Evolutionary conservation across 441 rosid species (phyloP), one percentile per base, ranked within the genome.

Genomic region (Mallotus repandus): DNA sequence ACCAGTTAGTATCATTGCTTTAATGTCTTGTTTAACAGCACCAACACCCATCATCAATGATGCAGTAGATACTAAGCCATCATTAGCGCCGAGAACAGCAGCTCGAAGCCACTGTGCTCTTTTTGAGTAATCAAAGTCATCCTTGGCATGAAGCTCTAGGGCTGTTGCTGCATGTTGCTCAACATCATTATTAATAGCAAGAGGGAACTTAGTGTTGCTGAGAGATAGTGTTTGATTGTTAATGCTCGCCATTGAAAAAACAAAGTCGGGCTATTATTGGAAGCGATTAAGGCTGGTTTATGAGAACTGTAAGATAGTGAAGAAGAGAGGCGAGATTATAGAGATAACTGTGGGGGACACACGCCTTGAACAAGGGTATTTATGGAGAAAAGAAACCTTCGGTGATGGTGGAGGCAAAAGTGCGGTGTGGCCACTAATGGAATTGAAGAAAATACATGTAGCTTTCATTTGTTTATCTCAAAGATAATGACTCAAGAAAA

Each of bases 31-130:
- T 69, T 87, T 93, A n/a, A 93, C 96, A 0, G 98, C 94, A 0
- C 97, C 98, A 0, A 93, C 86, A 3, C 98, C 98, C 94, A 93
- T 90, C 94, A 91, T 94, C 46, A 94, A 70, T 0, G 98, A 85
- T 0, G 98, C 94, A 0, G 94, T 90, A 71, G 98, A 91, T 68
- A 94, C 91, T 0, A 94, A 80, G 5, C 98, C 98, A 10, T 94
- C 98, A 71, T 89, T 94, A 62, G 98, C 98, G 2, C 98, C 98
- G 2, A 94, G 86, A 7, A 90, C 91, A 0, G 98, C 98, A 0
- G 98, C 98, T 4, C 98, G 82, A 55, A 94, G 89, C 98, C 98
- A 94, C 65, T 90, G 98, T 13, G 96, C 79, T 18, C 98, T 85
- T 75, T 88, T 90, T 1, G 97, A 79, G 84, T 91, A 94, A 78